A percentile compares a stretch with the other conserved stretches of the same genome.
These are phyloP conservation scores for Thinopyrum elongatum DNA, from an alignment of 176 grass and related monocot species.

Conservation along the genomic window DNA sequence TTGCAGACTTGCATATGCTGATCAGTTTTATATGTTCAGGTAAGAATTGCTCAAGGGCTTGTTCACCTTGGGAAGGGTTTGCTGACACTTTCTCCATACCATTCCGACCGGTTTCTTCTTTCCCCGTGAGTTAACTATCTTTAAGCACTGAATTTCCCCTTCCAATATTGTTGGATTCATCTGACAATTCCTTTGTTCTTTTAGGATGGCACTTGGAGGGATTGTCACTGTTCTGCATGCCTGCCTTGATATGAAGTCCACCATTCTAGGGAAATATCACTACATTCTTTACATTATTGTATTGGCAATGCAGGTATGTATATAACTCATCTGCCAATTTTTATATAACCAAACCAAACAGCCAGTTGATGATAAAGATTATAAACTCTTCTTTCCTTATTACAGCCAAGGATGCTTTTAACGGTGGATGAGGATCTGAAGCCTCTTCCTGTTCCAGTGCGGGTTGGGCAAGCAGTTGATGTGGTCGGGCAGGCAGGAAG, in stretches of 20 bases:
- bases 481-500: slow-evolving; percentile 97
- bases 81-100: slow-evolving; percentile 93
- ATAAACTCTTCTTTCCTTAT: slow-evolving; percentile 1
- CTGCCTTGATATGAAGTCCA: slow-evolving; percentile 95
- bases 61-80: slow-evolving; percentile 98
- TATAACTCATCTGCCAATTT: neutral
- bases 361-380: slow-evolving; percentile 5
- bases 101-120: slow-evolving; percentile 94
- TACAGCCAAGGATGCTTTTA: slow-evolving; percentile 96
- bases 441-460: slow-evolving; percentile 81
- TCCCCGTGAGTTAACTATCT: slow-evolving; percentile 69
- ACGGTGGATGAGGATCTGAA: slow-evolving; percentile 96
- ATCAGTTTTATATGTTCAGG: slow-evolving; percentile 53
- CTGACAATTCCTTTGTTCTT: neutral
- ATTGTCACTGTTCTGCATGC: slow-evolving; percentile 86
- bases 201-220: slow-evolving; percentile 88
- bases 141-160: neutral
- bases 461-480: slow-evolving; percentile 96
- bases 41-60: slow-evolving; percentile 96
- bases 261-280: slow-evolving; percentile 90
- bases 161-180: neutral
- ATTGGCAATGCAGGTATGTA: slow-evolving; percentile 87
- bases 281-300: slow-evolving; percentile 91
- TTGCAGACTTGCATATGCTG: neutral
- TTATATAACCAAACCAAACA: neutral